Percentiles rank a stretch among this genome's conserved stretches.
phyloP scores from a whole-genome alignment of 2,329 filamentous ascomycete species.

The Elsinoe perseae region DNA sequence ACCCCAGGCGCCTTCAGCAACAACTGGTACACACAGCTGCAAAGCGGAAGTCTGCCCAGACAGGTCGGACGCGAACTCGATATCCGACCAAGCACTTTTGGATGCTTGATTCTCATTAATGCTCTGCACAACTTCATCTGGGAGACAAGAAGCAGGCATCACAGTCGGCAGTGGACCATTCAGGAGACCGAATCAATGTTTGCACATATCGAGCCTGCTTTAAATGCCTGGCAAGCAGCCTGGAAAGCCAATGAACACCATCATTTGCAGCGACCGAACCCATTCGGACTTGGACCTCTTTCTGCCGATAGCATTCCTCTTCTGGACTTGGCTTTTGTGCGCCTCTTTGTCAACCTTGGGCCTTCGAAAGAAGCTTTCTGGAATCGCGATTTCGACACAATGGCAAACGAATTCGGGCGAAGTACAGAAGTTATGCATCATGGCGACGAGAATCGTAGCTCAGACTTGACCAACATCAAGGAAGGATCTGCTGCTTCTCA shows the following conservation, averaged over 20 bases:
- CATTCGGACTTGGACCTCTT: constrained; percentile 70
- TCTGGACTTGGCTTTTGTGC: constrained; percentile 83
- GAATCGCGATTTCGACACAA: constrained; percentile 85
- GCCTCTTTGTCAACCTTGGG: constrained; percentile 87
- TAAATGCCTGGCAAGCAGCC: constrained; percentile 88
- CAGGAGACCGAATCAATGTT: constrained; percentile 96
- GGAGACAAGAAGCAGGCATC: constrained; percentile 87
- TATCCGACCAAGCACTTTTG: constrained; percentile 79
- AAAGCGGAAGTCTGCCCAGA: constrained; percentile 18
- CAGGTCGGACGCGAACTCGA: constrained; percentile 39
- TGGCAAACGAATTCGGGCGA: constrained; percentile 77
- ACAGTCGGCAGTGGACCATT: constrained; percentile 80
- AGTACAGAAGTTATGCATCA: constrained; percentile 70
- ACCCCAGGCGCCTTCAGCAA: constrained; percentile 26
- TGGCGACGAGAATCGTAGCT: constrained; percentile 40
- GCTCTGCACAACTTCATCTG: constrained; percentile 97
- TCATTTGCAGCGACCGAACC: constrained; percentile 75
- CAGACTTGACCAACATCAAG: constrained; percentile 41
- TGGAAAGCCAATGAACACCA: constrained; percentile 84
- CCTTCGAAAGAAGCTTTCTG: constrained; percentile 89
- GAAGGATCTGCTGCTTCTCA: constrained; percentile 26
- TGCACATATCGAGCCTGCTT: constrained; percentile 82
- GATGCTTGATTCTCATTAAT: constrained; percentile 84
- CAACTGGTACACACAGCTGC: constrained; percentile 21
- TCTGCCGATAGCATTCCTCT: constrained; percentile 87